These are phyloP conservation scores for Chaetomium tenue DNA, from an alignment of 495 filamentous ascomycete species.

Conservation along the genomic window DNA sequence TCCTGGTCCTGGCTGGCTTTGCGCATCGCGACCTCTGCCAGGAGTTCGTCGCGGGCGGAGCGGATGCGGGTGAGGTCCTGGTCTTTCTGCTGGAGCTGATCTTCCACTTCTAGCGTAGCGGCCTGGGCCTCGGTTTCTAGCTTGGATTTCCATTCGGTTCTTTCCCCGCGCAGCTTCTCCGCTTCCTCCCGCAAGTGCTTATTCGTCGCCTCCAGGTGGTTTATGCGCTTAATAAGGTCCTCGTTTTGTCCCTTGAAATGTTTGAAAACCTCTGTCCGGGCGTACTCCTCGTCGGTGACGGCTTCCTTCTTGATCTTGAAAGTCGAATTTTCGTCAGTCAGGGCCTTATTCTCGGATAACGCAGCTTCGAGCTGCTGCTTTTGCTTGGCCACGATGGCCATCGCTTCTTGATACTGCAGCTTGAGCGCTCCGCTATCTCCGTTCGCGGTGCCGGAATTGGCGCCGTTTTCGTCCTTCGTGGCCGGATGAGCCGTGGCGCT, in stretches of 20 bases:
- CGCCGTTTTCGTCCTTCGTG: constrained; percentile 54
- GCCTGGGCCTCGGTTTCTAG: constrained; percentile 74
- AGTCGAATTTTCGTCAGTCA: constrained; percentile 76
- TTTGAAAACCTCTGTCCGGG: constrained; percentile 89
- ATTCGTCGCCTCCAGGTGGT: constrained; percentile 86
- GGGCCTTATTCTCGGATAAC: constrained; percentile 72
- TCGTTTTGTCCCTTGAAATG: constrained; percentile 84
- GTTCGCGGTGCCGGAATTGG: constrained; percentile 55
- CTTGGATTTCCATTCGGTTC: constrained; percentile 74
- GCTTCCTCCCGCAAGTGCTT: constrained; percentile 80
- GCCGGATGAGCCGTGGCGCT: constrained; percentile 53
- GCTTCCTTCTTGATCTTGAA: constrained; percentile 55
- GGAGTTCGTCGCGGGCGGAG: constrained; percentile 74
- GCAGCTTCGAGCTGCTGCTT: constrained; percentile 82
- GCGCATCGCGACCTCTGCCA: constrained; percentile 76
- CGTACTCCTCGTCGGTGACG: constrained; percentile 89
- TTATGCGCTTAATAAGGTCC: constrained; percentile 86
- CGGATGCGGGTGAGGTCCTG: constrained; percentile 82
- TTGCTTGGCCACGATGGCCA: constrained; percentile 71
- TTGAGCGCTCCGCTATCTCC: constrained; percentile 61
- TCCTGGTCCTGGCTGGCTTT: constrained; percentile 78
- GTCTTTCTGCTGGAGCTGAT: constrained; percentile 75
- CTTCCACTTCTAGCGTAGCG: constrained; percentile 70
- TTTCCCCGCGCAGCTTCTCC: constrained; percentile 77
- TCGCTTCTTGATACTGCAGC: constrained; percentile 64